These are phyloP conservation scores for Kodamaea kaohsiungensis DNA, from an alignment of 805 yeast genomes.

Conservation along the genomic window DNA sequence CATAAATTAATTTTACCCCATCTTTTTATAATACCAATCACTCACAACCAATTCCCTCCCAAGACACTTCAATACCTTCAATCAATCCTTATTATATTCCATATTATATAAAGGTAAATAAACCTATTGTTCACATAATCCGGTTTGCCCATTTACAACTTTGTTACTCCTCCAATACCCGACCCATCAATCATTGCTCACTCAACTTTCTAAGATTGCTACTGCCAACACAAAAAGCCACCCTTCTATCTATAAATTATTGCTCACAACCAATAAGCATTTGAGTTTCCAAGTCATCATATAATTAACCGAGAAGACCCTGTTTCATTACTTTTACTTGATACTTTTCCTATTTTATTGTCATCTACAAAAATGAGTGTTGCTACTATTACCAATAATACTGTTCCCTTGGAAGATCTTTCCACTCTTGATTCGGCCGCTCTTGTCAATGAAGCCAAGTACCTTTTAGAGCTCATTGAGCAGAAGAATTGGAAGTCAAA, in stretches of 20 bases:
- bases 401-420: conserved; percentile 14
- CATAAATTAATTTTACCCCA: too few relatives aligned
- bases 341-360: neutral
- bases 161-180: neutral
- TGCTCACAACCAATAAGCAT: conserved; percentile 1
- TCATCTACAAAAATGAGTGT: conserved; percentile 9
- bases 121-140: too few relatives aligned
- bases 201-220: conserved; percentile 3
- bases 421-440: conserved; percentile 12
- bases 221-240: neutral
- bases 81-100: too few relatives aligned
- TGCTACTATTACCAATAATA: conserved; percentile 13
- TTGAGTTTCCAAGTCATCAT: neutral
- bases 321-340: neutral
- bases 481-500: conserved; percentile 14
- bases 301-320: neutral
- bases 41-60: too few relatives aligned
- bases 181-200: neutral
- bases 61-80: too few relatives aligned
- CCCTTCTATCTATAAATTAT: neutral
- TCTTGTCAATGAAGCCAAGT: conserved; percentile 14
- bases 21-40: too few relatives aligned
- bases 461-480: conserved; percentile 12
- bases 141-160: too few relatives aligned
- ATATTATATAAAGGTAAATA: too few relatives aligned